Evolutionary conservation across 2,329 filamentous ascomycete genomes (phyloP).

Genomic region (Penicillium sp.): DNA sequence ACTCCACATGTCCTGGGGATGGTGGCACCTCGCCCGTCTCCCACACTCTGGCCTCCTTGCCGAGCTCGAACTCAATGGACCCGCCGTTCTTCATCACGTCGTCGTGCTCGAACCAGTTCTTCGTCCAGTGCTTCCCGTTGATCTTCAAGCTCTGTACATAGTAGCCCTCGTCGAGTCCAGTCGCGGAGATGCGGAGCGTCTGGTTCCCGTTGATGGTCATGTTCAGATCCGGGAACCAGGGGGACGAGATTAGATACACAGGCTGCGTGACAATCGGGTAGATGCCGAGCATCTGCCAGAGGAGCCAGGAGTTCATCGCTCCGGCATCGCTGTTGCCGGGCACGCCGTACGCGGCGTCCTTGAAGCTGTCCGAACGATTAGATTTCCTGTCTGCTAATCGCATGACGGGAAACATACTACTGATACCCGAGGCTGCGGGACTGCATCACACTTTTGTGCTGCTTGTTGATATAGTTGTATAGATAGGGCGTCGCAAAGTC

Average conservation of each 20-base stretch:
- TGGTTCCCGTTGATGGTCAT: conserved; percentile 32
- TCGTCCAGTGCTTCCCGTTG: conserved; percentile 52
- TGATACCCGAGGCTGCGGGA: conserved; percentile 58
- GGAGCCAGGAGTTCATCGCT: conserved; percentile 51
- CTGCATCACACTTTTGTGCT: conserved; percentile 60
- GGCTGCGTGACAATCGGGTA: conserved; percentile 51
- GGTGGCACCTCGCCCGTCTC: conserved; percentile 53
- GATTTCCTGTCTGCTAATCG: no score
- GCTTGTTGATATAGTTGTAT: conserved; percentile 65
- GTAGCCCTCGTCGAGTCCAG: conserved; percentile 45
- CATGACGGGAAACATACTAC: conserved; percentile 41
- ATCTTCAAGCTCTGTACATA: conserved; percentile 56
- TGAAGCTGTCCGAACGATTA: no score
- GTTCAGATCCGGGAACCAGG: conserved; percentile 44
- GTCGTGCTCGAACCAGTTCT: conserved; percentile 57
- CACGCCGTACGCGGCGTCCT: conserved; percentile 54
- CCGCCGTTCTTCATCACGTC: conserved; percentile 46
- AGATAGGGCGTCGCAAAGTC: conserved; percentile 66
- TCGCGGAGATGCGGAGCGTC: conserved; percentile 49
- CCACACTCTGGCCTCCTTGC: conserved; percentile 41
- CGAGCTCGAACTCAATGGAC: conserved; percentile 49
- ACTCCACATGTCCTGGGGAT: conserved; percentile 45
- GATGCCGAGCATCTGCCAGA: conserved; percentile 52
- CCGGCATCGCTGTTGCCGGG: conserved; percentile 68
- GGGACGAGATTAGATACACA: conserved; percentile 47